Conservation (phyloP, 2,329 filamentous ascomycete species). For the Nemania abortiva region DNA sequence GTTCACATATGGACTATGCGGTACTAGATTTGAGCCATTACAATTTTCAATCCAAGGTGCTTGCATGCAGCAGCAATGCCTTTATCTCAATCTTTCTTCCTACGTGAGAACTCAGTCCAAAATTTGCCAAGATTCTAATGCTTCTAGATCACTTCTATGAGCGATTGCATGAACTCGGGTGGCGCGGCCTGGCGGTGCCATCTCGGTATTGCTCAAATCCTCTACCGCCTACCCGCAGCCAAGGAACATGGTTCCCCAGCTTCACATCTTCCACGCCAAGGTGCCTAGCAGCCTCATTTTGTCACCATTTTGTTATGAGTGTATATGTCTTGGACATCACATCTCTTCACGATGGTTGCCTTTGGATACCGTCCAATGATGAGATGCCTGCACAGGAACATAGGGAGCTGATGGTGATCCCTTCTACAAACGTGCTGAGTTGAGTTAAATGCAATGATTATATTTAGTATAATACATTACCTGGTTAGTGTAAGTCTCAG, state of each 20-base stretch:
- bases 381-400: too few species aligned
- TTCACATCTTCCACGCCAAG: not conserved
- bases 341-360: not conserved
- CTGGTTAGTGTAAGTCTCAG: not conserved
- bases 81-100: not conserved
- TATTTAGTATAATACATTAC: not conserved
- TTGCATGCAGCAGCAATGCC: not conserved
- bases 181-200: not conserved
- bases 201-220: slow-evolving; percentile 11
- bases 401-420: too few species aligned
- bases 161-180: not conserved
- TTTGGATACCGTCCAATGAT: not conserved
- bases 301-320: not conserved
- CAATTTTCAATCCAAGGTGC: not conserved
- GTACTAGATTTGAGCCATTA: not conserved
- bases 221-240: not conserved
- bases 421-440: too few species aligned
- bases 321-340: not conserved
- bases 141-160: not conserved
- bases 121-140: not conserved
- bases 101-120: not conserved
- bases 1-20: not conserved
- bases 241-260: not conserved
- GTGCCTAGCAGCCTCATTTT: not conserved
- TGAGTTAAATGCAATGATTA: not conserved